Evolutionary conservation across 108 stramenopile genomes (phyloP).

Genomic region (Stephanodiscus minutulus): DNA sequence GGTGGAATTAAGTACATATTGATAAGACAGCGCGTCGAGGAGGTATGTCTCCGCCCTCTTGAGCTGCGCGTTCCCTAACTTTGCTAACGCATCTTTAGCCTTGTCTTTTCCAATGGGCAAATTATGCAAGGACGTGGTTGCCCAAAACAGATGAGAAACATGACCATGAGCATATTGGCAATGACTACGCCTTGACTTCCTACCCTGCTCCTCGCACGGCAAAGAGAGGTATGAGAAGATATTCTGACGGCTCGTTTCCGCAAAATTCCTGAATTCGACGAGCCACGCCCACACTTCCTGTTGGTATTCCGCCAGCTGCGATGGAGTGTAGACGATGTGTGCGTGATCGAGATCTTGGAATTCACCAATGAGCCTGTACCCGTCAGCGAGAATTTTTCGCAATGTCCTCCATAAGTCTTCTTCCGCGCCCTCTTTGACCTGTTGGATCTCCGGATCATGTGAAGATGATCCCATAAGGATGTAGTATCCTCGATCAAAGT

Average conservation of each 20-base stretch:
- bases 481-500: background rate
- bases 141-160: slow-evolving; percentile 50
- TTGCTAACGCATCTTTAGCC: slow-evolving; percentile 21
- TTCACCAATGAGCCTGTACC: slow-evolving; percentile 48
- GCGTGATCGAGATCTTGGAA: slow-evolving; percentile 56
- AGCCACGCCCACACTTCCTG: slow-evolving; percentile 45
- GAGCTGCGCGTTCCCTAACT: slow-evolving; percentile 34
- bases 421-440: too few relatives aligned
- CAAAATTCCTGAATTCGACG: slow-evolving; percentile 38
- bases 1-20: slow-evolving; percentile 27
- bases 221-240: slow-evolving; percentile 36
- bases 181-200: background rate
- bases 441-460: too few relatives aligned
- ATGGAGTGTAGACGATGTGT: slow-evolving; percentile 20
- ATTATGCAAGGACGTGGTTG: slow-evolving; percentile 9
- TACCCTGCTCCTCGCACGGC: slow-evolving; percentile 1
- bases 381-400: slow-evolving; percentile 24
- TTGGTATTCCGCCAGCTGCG: slow-evolving; percentile 27
- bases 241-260: slow-evolving; percentile 20
- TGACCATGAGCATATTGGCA: slow-evolving; percentile 34
- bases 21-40: slow-evolving; percentile 8
- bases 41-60: slow-evolving; percentile 31
- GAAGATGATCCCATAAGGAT: too few relatives aligned
- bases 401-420: slow-evolving; percentile 38
- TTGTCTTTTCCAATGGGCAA: slow-evolving; percentile 32